A percentile compares a stretch with the other conserved stretches of the same genome.
phyloP scores from a whole-genome alignment of 2,329 filamentous ascomycete species.

The Daldinia sp. region DNA sequence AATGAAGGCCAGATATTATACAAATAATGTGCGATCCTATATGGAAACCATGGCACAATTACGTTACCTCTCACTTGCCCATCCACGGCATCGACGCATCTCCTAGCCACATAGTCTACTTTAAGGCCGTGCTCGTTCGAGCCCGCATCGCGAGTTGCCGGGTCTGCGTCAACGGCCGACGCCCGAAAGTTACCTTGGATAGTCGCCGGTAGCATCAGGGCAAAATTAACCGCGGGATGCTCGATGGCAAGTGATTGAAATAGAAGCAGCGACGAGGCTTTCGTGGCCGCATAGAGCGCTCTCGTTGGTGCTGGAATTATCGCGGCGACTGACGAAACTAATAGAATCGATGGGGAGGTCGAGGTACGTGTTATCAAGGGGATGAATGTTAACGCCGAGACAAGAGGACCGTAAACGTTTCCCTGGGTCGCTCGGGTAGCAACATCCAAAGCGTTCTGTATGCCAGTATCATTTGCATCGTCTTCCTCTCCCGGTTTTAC shows the following conservation, averaged over 20 bases:
- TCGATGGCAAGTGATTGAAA: constrained; percentile 49
- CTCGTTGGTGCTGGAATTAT: constrained; percentile 48
- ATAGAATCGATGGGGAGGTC: constrained; percentile 40
- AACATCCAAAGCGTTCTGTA: constrained; percentile 40
- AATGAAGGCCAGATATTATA: constrained; percentile 46
- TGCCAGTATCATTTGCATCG: constrained; percentile 36
- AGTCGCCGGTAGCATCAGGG: constrained; percentile 45
- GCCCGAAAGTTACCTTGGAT: constrained; percentile 49
- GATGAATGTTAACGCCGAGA: constrained; percentile 44
- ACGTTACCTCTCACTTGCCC: constrained; percentile 39
- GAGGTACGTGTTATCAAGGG: constrained; percentile 46
- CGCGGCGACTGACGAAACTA: constrained; percentile 44
- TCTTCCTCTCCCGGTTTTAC: constrained; percentile 22
- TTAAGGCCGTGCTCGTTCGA: constrained; percentile 46
- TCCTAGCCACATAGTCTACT: constrained; percentile 43
- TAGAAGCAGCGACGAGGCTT: constrained; percentile 46
- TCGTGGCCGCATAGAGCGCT: constrained; percentile 47
- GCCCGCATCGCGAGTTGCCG: constrained; percentile 32
- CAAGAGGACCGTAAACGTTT: constrained; percentile 46
- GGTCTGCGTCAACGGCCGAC: constrained; percentile 46
- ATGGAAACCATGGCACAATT: constrained; percentile 46
- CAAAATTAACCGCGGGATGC: constrained; percentile 45
- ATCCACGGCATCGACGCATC: constrained; percentile 45
- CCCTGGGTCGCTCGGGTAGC: constrained; percentile 41
- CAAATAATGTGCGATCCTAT: constrained; percentile 43